A percentile compares a stretch with the other conserved stretches of the same genome.
These are phyloP conservation scores for Alisma plantagoaquatica DNA, from an alignment of 106 monocot genomes.

Conservation along the genomic window DNA sequence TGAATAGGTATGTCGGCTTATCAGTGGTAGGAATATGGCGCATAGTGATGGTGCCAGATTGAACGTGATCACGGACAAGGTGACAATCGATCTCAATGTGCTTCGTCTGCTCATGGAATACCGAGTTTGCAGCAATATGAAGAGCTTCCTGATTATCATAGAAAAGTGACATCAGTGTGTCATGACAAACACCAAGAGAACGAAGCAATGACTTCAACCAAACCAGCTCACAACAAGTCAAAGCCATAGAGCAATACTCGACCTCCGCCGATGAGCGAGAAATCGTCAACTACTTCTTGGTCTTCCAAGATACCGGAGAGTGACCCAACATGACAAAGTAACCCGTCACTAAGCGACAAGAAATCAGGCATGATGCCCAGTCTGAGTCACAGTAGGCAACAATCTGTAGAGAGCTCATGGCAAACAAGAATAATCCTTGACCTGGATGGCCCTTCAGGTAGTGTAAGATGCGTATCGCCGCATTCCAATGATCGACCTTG, in stretches of 20 bases:
- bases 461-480: background rate
- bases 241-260: conserved; percentile 2
- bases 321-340: background rate
- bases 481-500: background rate
- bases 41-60: background rate
- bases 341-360: background rate
- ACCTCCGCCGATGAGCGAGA: background rate
- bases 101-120: conserved; percentile 2
- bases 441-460: background rate
- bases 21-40: too few relatives aligned
- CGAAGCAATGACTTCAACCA: background rate
- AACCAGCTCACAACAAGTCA: background rate
- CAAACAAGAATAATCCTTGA: background rate
- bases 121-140: background rate
- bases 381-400: background rate
- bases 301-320: conserved; percentile 1
- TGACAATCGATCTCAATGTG: conserved; percentile 12
- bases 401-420: background rate
- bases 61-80: background rate
- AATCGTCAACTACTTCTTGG: conserved; percentile 5
- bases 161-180: background rate
- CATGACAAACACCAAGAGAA: background rate
- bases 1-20: too few relatives aligned
- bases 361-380: conserved; percentile 3
- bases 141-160: background rate